Evolutionary conservation across 2,329 filamentous ascomycete genomes (phyloP).

Genomic region (Ilyonectria sp.): DNA sequence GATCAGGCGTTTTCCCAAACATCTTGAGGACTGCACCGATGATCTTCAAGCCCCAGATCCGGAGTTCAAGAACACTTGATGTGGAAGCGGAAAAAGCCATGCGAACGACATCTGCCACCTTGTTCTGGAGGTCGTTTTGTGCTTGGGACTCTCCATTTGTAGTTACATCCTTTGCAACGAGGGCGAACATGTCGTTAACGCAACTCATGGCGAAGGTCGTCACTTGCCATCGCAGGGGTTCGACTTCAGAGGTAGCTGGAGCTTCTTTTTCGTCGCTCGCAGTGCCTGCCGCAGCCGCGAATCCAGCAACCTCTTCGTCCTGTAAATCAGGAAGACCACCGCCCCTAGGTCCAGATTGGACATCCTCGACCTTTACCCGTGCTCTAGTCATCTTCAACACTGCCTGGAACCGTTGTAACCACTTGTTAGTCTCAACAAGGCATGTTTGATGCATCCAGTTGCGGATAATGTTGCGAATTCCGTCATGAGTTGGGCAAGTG

Average conservation of each 20-base stretch:
- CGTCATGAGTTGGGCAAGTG: constrained; percentile 79
- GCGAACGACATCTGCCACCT: constrained; percentile 91
- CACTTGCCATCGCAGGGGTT: constrained; percentile 95
- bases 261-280: constrained; percentile 70
- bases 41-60: constrained; percentile 93
- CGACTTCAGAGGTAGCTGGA: constrained; percentile 75
- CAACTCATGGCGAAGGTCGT: constrained; percentile 94
- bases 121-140: constrained; percentile 83
- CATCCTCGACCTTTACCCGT: constrained; percentile 70
- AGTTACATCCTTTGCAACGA: constrained; percentile 84
- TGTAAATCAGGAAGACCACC: constrained; percentile 82
- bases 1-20: constrained; percentile 95
- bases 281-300: constrained; percentile 81
- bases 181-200: constrained; percentile 84
- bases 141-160: constrained; percentile 85
- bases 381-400: constrained; percentile 90
- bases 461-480: constrained; percentile 87
- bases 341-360: constrained; percentile 60
- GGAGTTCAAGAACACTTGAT: constrained; percentile 89
- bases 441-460: constrained; percentile 97
- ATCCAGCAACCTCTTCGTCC: constrained; percentile 97
- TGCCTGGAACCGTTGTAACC: constrained; percentile 90
- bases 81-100: constrained; percentile 99
- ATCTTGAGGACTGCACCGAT: constrained; percentile 95
- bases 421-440: constrained; percentile 82